phyloP scores from a whole-genome alignment of 495 filamentous ascomycete genomes.

The Trichoderma virens region DNA sequence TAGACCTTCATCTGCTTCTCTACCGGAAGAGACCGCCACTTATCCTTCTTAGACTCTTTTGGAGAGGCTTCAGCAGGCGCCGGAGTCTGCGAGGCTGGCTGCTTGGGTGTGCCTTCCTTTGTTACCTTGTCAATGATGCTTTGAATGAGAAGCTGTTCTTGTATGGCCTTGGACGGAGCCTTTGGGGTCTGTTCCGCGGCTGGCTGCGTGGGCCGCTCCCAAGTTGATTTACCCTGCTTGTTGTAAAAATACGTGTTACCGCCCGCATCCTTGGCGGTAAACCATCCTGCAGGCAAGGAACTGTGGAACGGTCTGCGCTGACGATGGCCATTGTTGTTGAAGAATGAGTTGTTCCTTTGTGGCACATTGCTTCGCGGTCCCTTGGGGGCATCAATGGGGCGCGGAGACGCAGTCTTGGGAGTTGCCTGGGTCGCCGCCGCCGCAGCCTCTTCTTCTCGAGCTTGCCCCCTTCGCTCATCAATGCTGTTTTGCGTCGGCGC shows the following conservation, averaged over 20 bases:
- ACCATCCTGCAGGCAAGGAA: conserved; percentile 71
- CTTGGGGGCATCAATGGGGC: conserved; percentile 41
- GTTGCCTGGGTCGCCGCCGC: conserved; percentile 12
- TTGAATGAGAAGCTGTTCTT: conserved; percentile 52
- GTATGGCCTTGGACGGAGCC: conserved; percentile 42
- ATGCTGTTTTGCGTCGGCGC: conserved; percentile 34
- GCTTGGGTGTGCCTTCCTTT: conserved; percentile 43
- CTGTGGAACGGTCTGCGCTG: neutral
- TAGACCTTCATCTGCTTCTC: conserved; percentile 92
- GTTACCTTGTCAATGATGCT: conserved; percentile 82
- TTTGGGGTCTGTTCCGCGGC: conserved; percentile 28
- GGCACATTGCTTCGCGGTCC: conserved; percentile 60
- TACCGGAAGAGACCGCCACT: conserved; percentile 68
- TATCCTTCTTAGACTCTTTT: conserved; percentile 64
- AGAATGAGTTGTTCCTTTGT: conserved; percentile 51
- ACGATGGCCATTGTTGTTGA: conserved; percentile 36
- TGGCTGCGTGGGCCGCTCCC: conserved; percentile 64
- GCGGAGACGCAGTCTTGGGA: conserved; percentile 18
- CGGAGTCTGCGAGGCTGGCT: conserved; percentile 50
- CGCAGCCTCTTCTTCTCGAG: conserved; percentile 49
- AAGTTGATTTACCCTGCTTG: conserved; percentile 64
- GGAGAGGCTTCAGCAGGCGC: conserved; percentile 53
- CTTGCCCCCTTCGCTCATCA: conserved; percentile 56
- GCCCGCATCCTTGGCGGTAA: conserved; percentile 53
- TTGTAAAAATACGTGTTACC: conserved; percentile 79